phyloP scores from a whole-genome alignment of 176 grass and related monocot species.

The Lolium rigidum region DNA sequence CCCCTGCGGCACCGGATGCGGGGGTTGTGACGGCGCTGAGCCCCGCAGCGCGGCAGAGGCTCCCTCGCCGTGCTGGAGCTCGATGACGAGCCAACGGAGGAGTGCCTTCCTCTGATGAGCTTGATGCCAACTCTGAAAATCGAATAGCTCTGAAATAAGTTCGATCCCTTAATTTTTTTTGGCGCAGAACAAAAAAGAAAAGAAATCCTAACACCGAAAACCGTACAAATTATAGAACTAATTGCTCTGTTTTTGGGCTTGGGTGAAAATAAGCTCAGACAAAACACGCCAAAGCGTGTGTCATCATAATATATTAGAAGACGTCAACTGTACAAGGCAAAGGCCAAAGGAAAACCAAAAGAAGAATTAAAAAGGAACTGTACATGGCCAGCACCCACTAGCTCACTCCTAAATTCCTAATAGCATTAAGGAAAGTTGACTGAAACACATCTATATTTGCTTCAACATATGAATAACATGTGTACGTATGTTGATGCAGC shows the following conservation, averaged over 20 bases:
- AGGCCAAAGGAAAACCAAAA: no score
- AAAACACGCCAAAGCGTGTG: no score
- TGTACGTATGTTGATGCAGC: slow-evolving; percentile 9
- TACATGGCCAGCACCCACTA: no score
- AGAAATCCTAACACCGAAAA: not conserved
- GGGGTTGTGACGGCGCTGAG: not conserved
- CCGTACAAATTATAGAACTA: not conserved
- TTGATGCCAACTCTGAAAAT: not conserved
- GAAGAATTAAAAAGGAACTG: no score
- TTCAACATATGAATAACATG: not conserved
- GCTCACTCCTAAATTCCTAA: no score
- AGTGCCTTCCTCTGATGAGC: not conserved
- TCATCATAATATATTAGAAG: no score
- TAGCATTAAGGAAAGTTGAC: not conserved
- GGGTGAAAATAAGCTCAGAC: no score
- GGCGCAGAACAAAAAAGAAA: not conserved
- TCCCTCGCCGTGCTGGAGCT: no score
- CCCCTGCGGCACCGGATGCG: not conserved
- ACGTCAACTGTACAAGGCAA: no score
- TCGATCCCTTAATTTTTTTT: not conserved
- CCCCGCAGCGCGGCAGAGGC: not conserved
- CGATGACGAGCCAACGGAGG: not conserved
- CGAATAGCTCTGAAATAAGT: not conserved
- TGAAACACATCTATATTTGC: not conserved
- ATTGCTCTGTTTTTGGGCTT: no score